These are phyloP conservation scores for Alnus rubra DNA, from an alignment of 306 rosid genomes.

Conservation along the genomic window DNA sequence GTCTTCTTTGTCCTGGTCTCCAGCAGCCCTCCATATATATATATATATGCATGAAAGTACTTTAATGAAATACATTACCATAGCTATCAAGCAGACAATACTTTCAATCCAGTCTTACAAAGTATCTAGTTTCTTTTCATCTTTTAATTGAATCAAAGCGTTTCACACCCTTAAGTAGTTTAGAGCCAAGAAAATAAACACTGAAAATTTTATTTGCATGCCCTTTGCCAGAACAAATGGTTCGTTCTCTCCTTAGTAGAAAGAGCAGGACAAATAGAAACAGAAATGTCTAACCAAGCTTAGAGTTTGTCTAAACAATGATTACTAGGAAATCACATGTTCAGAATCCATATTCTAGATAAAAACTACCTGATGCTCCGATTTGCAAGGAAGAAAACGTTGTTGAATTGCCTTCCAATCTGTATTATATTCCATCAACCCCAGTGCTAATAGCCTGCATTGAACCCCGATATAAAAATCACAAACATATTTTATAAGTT, in stretches of 20 bases:
- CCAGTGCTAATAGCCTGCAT: constrained; percentile 80
- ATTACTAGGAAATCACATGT: constrained; percentile 5
- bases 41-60: neutral
- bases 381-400: constrained; percentile 93
- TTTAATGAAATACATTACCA: neutral
- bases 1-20: neutral
- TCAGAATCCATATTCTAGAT: constrained; percentile 12
- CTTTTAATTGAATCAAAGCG: neutral
- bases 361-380: constrained; percentile 76
- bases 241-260: neutral
- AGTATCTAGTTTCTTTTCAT: constrained; percentile 8
- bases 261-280: constrained; percentile 4
- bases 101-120: neutral
- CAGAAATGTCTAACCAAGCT: constrained; percentile 4
- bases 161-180: constrained; percentile 7
- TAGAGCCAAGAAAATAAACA: constrained; percentile 15
- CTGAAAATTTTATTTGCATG: constrained; percentile 2
- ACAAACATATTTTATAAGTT: constrained; percentile 8
- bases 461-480: constrained; percentile 26
- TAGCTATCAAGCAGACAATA: neutral
- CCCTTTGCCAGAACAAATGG: neutral
- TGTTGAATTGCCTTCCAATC: constrained; percentile 93
- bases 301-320: neutral
- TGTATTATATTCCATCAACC: constrained; percentile 89
- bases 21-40: neutral